Evolutionary conservation across 495 filamentous ascomycete genomes (phyloP), one percentile per base, ranked within the genome.

Genomic region (Lentithecium fluviatile): DNA sequence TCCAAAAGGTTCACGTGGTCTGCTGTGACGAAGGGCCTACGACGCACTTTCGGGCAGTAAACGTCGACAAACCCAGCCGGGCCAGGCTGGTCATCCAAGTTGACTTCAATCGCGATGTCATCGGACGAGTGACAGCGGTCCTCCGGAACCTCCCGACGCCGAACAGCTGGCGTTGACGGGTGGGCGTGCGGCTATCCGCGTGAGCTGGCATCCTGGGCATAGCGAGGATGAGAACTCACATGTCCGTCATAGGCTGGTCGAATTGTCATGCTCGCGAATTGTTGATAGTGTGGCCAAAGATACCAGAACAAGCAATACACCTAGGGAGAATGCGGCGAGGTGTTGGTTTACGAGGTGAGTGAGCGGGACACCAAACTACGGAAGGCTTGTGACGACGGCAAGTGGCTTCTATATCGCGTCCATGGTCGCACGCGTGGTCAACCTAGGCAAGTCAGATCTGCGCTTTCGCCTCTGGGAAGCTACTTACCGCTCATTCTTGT

Each of bases 401-500:
- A n/a, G n/a, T n/a, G n/a, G n/a, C 24, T 10, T 47, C 80, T 78
- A 95, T 38, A 97, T 86, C 21, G 90, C 90, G 77, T 97, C 91
- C 80, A 96, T 91, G 51, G 81, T 86, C 20, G 91, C 91, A 68
- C 92, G 77, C 29, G 89, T 95, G 11, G 86, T 94, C 50, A 99
- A 76, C 71, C 53, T 64, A 24, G 37, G 25, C 26, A 48, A 50
- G 43, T 62, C 20, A 62, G 43, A 17, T n/a, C 6, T 12, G 34
- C 3, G 21, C 17, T 34, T 12, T 10, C 36, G 7, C n/a, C 4
- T 11, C 34, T 32, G 13, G 29, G 20, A 50, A n/a, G 11, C 6
- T 2, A 8, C 46, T 37, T 62, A 58, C 49, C 95, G 92, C 78
- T 99, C 94, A 70, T 96, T 96, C 79, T 97, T 97, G 74, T 99